Base-by-base conservation (phyloP, 805 yeast species). In the Zygoascus biomembranicola region DNA sequence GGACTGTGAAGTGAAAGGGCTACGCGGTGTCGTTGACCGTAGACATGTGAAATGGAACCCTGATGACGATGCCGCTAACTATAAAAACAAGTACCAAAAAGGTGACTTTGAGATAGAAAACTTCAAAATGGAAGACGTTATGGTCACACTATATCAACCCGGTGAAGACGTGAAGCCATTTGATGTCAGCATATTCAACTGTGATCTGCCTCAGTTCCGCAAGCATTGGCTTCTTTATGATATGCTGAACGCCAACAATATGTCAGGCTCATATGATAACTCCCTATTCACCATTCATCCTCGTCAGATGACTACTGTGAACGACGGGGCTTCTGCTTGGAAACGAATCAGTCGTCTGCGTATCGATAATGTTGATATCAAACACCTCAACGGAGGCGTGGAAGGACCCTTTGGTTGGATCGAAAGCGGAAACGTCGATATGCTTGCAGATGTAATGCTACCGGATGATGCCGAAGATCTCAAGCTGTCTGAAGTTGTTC, bases 321-420 rank as follows among this genome's bases (percentile, higher is more conserved):
- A 75, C 58, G 58, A 50, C 5, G 64, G 59, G 5, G 70, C 67
- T 16, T 49, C 56, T 26, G 74, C 75, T 10, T 79, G 84, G 82
- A 75, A 76, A 56, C 75, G 84, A 53, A 79, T 86, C 11, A 88
- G 92, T 1, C 75, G 97, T 45, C 75, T 89, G 57, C 73, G 98
- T 49, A 84, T 90, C 39, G 98, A 94, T 65, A 82, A 89, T 31
- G 77, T 94, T 52, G 84, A 82, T 63, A 78, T 94, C 41, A 96
- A 92, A 60, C 98, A 94, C 69, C 70, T 94, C 54, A 94, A 94
- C 65, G 80, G 87, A 1, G 98, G 97, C 0, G 77, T 87, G 54
- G 61, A 61, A 5, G 99, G 99, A 0, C 96, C 98, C 11, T 89
- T 94, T 69, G 97, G 98, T 6, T 94, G 99, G 99, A 92, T 94